Percentiles rank a stretch among this genome's conserved stretches.
These are phyloP conservation scores for Oryza longistaminata DNA, from an alignment of 176 grass and related monocot species.

Conservation along the genomic window DNA sequence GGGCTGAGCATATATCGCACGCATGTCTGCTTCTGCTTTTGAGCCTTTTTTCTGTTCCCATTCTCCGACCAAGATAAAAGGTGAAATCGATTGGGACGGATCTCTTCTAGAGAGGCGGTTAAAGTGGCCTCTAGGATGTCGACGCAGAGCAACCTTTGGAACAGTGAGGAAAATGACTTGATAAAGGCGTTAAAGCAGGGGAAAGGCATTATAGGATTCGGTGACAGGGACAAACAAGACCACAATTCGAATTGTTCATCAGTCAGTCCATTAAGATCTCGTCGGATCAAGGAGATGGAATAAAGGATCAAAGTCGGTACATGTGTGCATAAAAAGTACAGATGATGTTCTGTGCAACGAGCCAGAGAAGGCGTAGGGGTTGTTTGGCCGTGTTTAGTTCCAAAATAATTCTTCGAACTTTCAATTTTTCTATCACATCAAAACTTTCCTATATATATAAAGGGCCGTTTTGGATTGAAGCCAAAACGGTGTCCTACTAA, in stretches of 20 bases:
- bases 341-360: neutral
- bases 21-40: neutral
- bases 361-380: neutral
- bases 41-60: neutral
- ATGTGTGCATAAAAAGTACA: neutral
- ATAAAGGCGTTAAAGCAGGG: neutral
- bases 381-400: no score
- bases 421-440: no score
- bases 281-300: neutral
- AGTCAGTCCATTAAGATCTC: neutral
- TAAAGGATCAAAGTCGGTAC: neutral
- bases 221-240: neutral
- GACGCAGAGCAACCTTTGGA: constrained; percentile 2
- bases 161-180: neutral
- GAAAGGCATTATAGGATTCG: neutral
- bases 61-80: constrained; percentile 25
- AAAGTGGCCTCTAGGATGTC: neutral
- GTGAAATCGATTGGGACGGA: neutral
- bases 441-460: no score
- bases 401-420: no score
- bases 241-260: neutral
- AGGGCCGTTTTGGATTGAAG: no score
- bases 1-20: neutral
- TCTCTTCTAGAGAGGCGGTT: constrained; percentile 8
- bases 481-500: no score